Evolutionary conservation across 306 rosid genomes (phyloP).

Genomic region (Cyamopsis tetragonoloba): DNA sequence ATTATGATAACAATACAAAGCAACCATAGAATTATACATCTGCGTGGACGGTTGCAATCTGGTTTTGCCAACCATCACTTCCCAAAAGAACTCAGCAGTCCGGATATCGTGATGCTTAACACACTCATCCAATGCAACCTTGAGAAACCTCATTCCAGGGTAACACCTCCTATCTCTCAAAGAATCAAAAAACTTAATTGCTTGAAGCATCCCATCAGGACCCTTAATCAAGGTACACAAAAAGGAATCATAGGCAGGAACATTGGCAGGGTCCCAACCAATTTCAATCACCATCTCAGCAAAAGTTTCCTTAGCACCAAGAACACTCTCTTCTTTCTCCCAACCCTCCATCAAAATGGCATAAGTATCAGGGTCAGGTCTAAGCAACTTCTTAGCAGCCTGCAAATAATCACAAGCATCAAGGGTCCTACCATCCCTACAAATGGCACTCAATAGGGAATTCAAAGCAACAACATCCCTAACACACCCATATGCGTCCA

Average conservation of each 20-base stretch:
- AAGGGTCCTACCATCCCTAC: constrained; percentile 43
- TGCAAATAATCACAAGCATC: constrained; percentile 49
- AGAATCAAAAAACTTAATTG: constrained; percentile 36
- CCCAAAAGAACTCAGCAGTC: constrained; percentile 55
- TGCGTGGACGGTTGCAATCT: constrained; percentile 32
- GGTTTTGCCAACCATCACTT: constrained; percentile 32
- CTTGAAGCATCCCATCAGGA: constrained; percentile 41
- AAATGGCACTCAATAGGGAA: constrained; percentile 59
- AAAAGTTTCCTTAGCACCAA: constrained; percentile 46
- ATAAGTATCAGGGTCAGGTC: constrained; percentile 48
- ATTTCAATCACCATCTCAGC: constrained; percentile 56
- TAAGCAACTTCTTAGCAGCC: constrained; percentile 37
- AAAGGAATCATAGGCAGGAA: constrained; percentile 54
- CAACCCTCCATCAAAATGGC: constrained; percentile 75
- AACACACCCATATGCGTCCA: constrained; percentile 47
- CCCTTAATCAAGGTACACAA: constrained; percentile 49
- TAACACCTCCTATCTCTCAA: constrained; percentile 50
- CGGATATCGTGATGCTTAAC: constrained; percentile 33
- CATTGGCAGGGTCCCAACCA: constrained; percentile 66
- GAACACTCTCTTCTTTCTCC: constrained; percentile 49
- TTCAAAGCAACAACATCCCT: constrained; percentile 53
- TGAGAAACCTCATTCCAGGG: constrained; percentile 59
- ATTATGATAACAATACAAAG: constrained; percentile 37
- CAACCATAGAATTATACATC: constrained; percentile 56
- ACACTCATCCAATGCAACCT: constrained; percentile 53